These are phyloP conservation scores for Trichoderma guizhouense DNA, from an alignment of 2,329 filamentous ascomycete species.

Conservation along the genomic window DNA sequence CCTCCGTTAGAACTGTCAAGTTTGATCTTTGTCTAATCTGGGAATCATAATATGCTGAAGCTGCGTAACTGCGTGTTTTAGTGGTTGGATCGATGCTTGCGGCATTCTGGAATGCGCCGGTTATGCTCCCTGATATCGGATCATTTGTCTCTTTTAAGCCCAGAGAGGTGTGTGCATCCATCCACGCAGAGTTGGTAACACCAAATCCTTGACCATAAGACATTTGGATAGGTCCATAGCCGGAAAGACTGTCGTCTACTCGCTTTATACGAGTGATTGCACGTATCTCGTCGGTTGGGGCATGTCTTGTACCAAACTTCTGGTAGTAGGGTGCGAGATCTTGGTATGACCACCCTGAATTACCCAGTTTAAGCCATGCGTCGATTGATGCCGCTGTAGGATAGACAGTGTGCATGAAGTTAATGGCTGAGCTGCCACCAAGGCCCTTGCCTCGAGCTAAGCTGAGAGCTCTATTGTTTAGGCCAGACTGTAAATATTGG, in stretches of 20 bases:
- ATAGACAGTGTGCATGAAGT: not conserved
- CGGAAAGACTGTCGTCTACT: not conserved
- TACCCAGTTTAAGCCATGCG: not conserved
- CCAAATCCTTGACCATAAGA: not conserved
- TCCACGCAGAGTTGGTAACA: not conserved
- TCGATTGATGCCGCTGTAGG: not conserved
- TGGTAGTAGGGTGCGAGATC: not conserved
- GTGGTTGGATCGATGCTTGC: not conserved
- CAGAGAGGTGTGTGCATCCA: not conserved
- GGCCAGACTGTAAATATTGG: not conserved
- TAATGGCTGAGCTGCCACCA: not conserved
- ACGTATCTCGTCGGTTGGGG: not conserved
- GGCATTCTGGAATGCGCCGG: not conserved
- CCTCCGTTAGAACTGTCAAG: not conserved
- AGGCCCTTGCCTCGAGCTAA: not conserved
- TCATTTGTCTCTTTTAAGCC: not conserved
- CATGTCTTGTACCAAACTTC: not conserved
- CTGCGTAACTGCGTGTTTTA: not conserved
- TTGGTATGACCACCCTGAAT: not conserved
- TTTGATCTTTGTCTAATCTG: not conserved
- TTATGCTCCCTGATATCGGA: not conserved
- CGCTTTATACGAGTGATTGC: not conserved
- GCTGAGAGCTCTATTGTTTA: not conserved
- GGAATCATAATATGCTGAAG: not conserved
- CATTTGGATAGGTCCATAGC: not conserved